These are phyloP conservation scores for Nissolia schottii DNA, from an alignment of 306 rosid species.

Conservation along the genomic window DNA sequence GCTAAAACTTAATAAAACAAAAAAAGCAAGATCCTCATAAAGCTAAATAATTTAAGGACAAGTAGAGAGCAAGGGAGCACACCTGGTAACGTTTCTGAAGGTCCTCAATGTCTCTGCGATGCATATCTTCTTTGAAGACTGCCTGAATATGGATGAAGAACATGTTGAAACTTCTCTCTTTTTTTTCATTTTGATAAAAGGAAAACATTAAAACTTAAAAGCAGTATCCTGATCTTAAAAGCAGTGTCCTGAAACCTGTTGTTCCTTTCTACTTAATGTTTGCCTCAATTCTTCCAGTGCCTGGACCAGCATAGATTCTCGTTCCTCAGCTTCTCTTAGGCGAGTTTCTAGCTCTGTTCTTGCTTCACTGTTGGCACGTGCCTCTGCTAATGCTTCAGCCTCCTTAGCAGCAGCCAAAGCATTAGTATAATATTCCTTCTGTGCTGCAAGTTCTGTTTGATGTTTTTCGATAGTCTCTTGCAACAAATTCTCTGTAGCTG, in stretches of 20 bases:
- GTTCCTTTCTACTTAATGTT: conserved; percentile 90
- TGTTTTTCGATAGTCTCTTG: conserved; percentile 95
- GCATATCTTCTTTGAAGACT: conserved; percentile 91
- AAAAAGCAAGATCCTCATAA: background rate
- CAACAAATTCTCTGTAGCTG: conserved; percentile 86
- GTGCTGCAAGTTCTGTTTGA: conserved; percentile 78
- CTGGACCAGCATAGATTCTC: conserved; percentile 94
- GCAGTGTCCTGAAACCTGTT: conserved; percentile 81
- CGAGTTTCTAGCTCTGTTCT: conserved; percentile 88
- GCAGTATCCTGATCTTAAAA: background rate
- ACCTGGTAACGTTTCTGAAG: conserved; percentile 97
- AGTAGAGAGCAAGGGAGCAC: conserved; percentile 26
- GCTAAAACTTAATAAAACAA: conserved; percentile 12
- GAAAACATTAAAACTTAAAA: conserved; percentile 10
- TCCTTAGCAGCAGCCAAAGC: conserved; percentile 96
- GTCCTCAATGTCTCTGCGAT: conserved; percentile 85
- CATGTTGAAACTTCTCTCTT: conserved; percentile 1
- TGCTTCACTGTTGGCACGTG: conserved; percentile 85
- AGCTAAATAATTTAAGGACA: conserved; percentile 7
- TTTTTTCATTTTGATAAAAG: background rate
- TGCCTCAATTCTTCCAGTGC: conserved; percentile 92
- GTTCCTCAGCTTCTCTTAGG: conserved; percentile 84
- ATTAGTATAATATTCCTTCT: conserved; percentile 80
- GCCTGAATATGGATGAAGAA: conserved; percentile 47
- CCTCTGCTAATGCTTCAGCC: conserved; percentile 96